Base-by-base conservation (phyloP, 768 basidiomycete genomes). In the Udeniomyces megalosporus region DNA sequence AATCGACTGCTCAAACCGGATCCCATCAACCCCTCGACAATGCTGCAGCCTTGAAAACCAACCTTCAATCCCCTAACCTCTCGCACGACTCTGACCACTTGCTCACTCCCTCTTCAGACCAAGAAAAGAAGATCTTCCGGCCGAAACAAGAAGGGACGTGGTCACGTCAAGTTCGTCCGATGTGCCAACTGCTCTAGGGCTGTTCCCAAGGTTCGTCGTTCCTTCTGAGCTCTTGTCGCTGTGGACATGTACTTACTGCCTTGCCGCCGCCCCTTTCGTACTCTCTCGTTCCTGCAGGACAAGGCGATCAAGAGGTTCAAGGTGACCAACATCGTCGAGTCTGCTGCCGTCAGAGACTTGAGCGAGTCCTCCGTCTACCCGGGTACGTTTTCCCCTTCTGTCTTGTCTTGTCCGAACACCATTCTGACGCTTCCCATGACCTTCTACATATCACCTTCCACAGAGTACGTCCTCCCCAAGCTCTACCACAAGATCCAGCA, bases 251-350 rank as follows among this genome's bases (percentile, higher is more conserved):
- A 46, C 45, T 50, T 47, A 60, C 24, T 15, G 24, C 26, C 24
- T 11, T 29, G 17, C 22, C 34, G 6, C 10, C 44, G 26, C 44
- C n/a, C 34, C 14, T 38, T 61, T 57, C 54, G 34, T 55, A n/a
- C 24, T 3, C 31, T 46, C 46, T 8, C 22, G 17, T 10, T n/a
- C 44, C 42, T 35, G 35, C 61, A 97, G 81, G 93, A 97, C 80
- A 97, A 97, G 82, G 93, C 93, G 68, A 95, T 97, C 85, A 95
- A 95, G 80, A 82, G 95, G 57, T 93, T 93, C 82, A 95, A 92
- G 44, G 93, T 97, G 72, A 84, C 91, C 77, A 99, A 99, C 83
- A 97, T 97, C 88, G 91, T 99, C 62, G 93, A 97, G 82, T 88
- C 88, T 72, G 95, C 95, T 49, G 93, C 93, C 59, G 88, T 96